Conservation (phyloP, 331 rosid species). For the Saraca asoca region DNA sequence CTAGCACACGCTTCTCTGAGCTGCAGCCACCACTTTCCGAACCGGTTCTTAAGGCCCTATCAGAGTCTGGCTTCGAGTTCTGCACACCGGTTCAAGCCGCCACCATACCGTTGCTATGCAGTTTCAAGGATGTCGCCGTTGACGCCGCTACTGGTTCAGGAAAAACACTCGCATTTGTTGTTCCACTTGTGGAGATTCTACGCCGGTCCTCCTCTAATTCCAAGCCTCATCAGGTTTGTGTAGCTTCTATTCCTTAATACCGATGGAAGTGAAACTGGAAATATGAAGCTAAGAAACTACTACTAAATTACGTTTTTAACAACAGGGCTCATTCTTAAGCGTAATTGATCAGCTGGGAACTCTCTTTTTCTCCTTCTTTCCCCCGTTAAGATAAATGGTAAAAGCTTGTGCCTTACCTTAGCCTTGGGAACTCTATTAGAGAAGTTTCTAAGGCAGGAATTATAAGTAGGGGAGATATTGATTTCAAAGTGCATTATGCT, state of each 20-base stretch:
- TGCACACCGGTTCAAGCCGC: constrained; percentile 99
- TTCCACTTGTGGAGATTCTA: constrained; percentile 85
- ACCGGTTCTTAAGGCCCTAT: constrained; percentile 60
- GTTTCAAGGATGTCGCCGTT: constrained; percentile 85
- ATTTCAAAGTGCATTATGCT: too few species aligned
- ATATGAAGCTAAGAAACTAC: not conserved
- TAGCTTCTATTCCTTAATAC: not conserved
- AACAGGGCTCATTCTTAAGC: too few species aligned
- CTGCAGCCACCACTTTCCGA: constrained; percentile 70
- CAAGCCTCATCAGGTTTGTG: constrained; percentile 74
- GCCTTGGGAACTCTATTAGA: too few species aligned
- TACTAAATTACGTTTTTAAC: not conserved
- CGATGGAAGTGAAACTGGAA: not conserved
- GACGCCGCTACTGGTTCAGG: constrained; percentile 99
- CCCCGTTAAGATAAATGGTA: too few species aligned
- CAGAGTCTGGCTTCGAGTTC: constrained; percentile 60
- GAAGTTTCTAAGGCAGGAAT: too few species aligned
- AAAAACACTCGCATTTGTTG: constrained; percentile 80
- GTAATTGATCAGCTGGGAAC: too few species aligned
- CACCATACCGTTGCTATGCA: constrained; percentile 82
- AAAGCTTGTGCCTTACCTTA: too few species aligned
- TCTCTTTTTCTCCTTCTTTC: too few species aligned
- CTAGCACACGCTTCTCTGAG: constrained; percentile 79
- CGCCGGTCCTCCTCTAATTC: constrained; percentile 64
- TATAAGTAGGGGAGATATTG: too few species aligned